Base-by-base conservation (phyloP, 805 yeast genomes). In the Lachancea quebecensis region DNA sequence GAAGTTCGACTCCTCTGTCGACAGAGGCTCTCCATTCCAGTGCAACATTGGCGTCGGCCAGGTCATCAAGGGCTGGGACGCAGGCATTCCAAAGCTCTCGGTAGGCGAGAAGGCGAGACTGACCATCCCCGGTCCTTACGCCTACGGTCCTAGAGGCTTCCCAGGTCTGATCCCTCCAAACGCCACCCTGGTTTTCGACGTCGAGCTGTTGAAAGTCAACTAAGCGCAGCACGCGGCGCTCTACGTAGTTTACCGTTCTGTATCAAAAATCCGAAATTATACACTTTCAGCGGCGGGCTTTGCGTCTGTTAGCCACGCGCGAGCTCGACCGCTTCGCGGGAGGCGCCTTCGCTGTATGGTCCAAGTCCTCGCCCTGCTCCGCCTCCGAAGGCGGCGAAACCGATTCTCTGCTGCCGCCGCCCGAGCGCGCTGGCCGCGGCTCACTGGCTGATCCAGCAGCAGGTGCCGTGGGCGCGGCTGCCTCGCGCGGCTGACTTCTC, bases 101-200 rank as follows among this genome's bases (percentile, higher is more conserved):
- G 77, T 89, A 42, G 98, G 98, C 60, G 88, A 93, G 71, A 85
- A 84, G 75, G 96, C 97, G 42, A 77, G 84, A 65, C 75, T 91
- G 64, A 88, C 95, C 59, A 88, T 91, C 59, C 95, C 96, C 59
- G 95, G 96, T 54, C 79, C 81, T 59, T 84, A 86, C 72, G 98
- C 95, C 56, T 91, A 91, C 71, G 97, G 97, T 52, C 77, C 78
- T 54, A 82, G 95, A 70, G 98, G 98, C 41, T 88, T 85, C 81
- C 97, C 97, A 57, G 96, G 96, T 57, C 73, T 88, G 64, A 91
- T 91, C 64, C 98, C 98, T 54, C 96, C 96, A 57, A 88, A 87
- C 68, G 95, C 97, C 53, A 90, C 96, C 56, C 78, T 91, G 70
- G 72, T 87, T 59, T 85, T 85, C 57, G 93, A 85, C 56, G 93